phyloP scores from a whole-genome alignment of 805 yeast species.

The Cyberlindnera mycetangii region DNA sequence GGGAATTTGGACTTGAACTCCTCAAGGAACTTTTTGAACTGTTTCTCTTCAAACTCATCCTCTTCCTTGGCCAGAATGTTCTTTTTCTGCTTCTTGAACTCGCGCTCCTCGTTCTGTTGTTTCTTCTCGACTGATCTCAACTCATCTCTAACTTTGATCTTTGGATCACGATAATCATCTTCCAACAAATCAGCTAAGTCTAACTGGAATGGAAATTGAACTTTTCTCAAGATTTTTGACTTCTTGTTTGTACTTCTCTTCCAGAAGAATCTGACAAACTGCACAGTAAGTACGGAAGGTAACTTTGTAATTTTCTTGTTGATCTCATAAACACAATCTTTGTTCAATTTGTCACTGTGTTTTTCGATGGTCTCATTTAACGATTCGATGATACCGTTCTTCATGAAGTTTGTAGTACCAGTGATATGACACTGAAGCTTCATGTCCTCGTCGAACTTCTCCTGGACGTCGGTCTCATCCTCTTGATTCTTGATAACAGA shows the following conservation, averaged over 20 bases:
- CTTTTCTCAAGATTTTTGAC: constrained; percentile 91
- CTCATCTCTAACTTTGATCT: constrained; percentile 72
- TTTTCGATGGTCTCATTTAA: constrained; percentile 77
- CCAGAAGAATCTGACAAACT: constrained; percentile 96
- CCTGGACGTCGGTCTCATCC: constrained; percentile 46
- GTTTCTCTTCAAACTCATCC: constrained; percentile 45
- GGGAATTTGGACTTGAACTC: constrained; percentile 46
- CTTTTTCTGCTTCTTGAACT: constrained; percentile 56
- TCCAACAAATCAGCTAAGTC: constrained; percentile 86
- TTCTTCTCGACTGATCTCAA: constrained; percentile 74
- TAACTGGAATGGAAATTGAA: constrained; percentile 89
- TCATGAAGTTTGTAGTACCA: constrained; percentile 78
- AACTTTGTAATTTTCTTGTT: constrained; percentile 60
- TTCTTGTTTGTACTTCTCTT: constrained; percentile 86
- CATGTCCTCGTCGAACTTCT: constrained; percentile 53
- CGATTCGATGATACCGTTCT: constrained; percentile 77
- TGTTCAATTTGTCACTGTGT: constrained; percentile 62
- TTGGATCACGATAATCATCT: constrained; percentile 64
- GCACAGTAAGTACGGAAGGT: constrained; percentile 86
- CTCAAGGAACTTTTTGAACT: constrained; percentile 47
- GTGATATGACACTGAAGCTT: constrained; percentile 90
- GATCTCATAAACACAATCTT: constrained; percentile 70
- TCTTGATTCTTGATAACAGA: constrained; percentile 61
- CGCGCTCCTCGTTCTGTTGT: constrained; percentile 67
- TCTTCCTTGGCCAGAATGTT: constrained; percentile 47